These are phyloP conservation scores for Pestalotiopsis sp. DNA, from an alignment of 2,329 filamentous ascomycete genomes.

Conservation along the genomic window DNA sequence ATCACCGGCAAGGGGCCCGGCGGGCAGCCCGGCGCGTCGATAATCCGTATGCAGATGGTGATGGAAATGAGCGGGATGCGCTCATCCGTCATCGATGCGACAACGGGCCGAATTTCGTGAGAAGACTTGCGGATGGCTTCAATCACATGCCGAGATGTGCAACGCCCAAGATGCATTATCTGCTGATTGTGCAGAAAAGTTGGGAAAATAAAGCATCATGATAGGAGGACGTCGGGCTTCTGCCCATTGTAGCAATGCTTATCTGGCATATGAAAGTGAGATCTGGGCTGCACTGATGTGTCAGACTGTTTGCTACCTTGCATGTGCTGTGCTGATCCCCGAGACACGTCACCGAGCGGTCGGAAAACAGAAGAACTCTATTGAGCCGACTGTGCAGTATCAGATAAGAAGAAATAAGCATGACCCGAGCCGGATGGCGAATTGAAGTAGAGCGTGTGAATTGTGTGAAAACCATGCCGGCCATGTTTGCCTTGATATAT, in stretches of 20 bases:
- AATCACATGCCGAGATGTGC: background rate
- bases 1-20: slow-evolving; percentile 36
- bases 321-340: background rate
- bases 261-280: background rate
- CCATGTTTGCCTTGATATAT: too few relatives aligned
- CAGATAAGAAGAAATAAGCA: background rate
- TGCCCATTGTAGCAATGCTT: background rate
- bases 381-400: background rate
- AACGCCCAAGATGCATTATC: background rate
- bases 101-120: background rate
- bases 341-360: background rate
- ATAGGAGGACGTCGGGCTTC: background rate
- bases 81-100: background rate
- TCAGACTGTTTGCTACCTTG: background rate
- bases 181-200: background rate
- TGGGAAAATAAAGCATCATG: background rate
- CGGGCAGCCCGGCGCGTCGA: slow-evolving; percentile 25
- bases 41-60: slow-evolving; percentile 26
- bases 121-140: background rate
- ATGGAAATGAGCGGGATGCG: background rate
- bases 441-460: background rate
- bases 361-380: background rate
- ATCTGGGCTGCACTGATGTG: background rate
- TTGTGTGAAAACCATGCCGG: background rate
- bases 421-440: background rate